A percentile compares a stretch with the other conserved stretches of the same genome.
phyloP scores from a whole-genome alignment of 2,329 filamentous ascomycete genomes.

The Aspergillus ochraceus region DNA sequence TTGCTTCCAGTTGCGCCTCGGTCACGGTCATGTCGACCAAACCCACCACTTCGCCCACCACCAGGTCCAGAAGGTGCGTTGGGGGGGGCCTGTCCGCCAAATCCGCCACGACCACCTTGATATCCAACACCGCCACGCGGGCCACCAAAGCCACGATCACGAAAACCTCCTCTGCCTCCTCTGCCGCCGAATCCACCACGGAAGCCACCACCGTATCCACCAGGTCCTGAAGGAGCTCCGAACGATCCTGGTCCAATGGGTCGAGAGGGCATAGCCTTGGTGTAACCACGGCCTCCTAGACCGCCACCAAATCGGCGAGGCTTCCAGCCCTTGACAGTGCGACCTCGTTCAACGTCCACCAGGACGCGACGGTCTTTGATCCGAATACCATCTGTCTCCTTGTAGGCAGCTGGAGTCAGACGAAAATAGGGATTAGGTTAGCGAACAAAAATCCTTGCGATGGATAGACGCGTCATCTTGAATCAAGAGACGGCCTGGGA shows the following conservation, averaged over 20 bases:
- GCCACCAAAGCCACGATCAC: slow-evolving; percentile 53
- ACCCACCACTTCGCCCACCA: slow-evolving; percentile 55
- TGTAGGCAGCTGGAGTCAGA: slow-evolving; percentile 79
- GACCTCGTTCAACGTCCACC: slow-evolving; percentile 93
- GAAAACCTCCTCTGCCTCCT: slow-evolving; percentile 53
- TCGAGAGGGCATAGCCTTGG: slow-evolving; percentile 72
- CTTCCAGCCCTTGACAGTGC: slow-evolving; percentile 91
- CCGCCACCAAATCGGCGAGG: slow-evolving; percentile 89
- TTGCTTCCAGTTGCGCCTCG: slow-evolving; percentile 70
- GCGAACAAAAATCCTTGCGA: slow-evolving; percentile 25
- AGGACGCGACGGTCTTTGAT: slow-evolving; percentile 91
- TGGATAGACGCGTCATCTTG: slow-evolving; percentile 1
- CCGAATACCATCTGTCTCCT: slow-evolving; percentile 79
- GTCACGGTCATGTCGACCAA: slow-evolving; percentile 55
- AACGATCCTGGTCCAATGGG: slow-evolving; percentile 65
- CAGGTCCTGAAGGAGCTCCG: slow-evolving; percentile 56
- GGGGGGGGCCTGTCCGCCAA: slow-evolving; percentile 49
- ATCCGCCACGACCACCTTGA: slow-evolving; percentile 57
- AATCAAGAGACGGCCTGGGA: slow-evolving; percentile 10
- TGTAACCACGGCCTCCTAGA: slow-evolving; percentile 88
- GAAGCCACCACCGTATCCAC: slow-evolving; percentile 57
- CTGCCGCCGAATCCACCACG: slow-evolving; percentile 54
- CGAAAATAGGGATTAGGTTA: slow-evolving; percentile 34
- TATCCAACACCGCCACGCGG: slow-evolving; percentile 55
- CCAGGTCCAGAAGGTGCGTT: slow-evolving; percentile 56